A percentile compares a stretch with the other conserved stretches of the same genome.
Conservation (phyloP, 2,329 filamentous ascomycete genomes). For the Claviceps pusilla region DNA sequence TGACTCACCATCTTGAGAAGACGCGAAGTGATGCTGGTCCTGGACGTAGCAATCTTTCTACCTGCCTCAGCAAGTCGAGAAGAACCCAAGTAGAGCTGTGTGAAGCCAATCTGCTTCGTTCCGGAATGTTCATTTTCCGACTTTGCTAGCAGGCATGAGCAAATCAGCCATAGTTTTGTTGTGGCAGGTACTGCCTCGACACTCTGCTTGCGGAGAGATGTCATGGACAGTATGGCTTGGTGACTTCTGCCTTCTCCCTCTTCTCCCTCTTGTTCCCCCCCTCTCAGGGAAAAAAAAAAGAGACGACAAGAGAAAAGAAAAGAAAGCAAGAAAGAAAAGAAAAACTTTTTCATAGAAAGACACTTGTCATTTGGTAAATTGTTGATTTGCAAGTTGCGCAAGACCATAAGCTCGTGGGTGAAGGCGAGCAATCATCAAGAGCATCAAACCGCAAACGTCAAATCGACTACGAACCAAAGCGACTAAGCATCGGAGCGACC, state of each 20-base stretch:
- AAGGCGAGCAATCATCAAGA: background rate
- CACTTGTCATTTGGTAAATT: background rate
- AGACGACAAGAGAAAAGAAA: too few relatives aligned
- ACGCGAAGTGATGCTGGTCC: background rate
- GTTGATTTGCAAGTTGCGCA: background rate
- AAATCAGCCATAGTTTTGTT: background rate
- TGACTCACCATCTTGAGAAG: constrained; percentile 20
- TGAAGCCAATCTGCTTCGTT: background rate
- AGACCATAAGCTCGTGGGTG: background rate
- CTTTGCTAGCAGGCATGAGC: background rate
- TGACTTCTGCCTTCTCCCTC: background rate
- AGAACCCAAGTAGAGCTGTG: background rate
- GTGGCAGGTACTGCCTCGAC: background rate
- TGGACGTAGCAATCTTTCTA: background rate
- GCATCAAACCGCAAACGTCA: background rate
- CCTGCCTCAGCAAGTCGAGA: background rate
- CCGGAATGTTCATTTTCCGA: background rate
- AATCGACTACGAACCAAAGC: background rate
- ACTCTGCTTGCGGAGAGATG: background rate
- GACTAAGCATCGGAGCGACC: background rate
- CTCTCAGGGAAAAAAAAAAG: background rate
- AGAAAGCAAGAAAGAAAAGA: too few relatives aligned
- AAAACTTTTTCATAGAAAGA: background rate
- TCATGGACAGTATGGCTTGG: background rate
- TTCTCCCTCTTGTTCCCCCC: background rate